phyloP scores from a whole-genome alignment of 345 rosid species.

The Salix koriyanagi region DNA sequence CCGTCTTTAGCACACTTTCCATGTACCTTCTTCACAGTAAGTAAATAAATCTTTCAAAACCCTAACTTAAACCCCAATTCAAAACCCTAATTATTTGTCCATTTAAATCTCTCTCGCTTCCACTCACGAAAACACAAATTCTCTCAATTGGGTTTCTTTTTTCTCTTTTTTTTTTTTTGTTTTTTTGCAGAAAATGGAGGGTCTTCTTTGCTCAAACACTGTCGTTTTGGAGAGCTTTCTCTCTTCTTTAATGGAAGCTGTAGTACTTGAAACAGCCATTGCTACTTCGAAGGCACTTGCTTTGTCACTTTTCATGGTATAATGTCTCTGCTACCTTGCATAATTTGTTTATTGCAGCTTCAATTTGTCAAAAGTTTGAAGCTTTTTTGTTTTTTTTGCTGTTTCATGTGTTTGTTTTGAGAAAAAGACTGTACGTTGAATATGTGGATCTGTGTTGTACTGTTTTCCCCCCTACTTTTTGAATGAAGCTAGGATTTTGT shows the following conservation, averaged over 20 bases:
- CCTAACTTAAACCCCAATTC: slow-evolving; percentile 29
- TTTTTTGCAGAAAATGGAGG: slow-evolving; percentile 11
- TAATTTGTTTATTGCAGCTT: background rate
- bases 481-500: background rate
- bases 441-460: background rate
- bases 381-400: background rate
- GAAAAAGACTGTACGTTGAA: background rate
- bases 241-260: slow-evolving; percentile 28
- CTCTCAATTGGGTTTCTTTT: background rate
- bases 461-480: background rate
- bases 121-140: background rate
- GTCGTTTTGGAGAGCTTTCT: slow-evolving; percentile 18
- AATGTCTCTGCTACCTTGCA: background rate
- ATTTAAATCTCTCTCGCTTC: background rate
- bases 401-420: background rate
- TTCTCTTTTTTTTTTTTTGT: background rate
- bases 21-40: no score
- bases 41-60: slow-evolving; percentile 11
- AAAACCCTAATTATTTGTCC: slow-evolving; percentile 23
- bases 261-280: slow-evolving; percentile 34
- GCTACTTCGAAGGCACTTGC: slow-evolving; percentile 27
- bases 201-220: slow-evolving; percentile 12
- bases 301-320: slow-evolving; percentile 38
- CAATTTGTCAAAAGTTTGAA: background rate
- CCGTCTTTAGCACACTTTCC: no score